Conservation (phyloP, 306 rosid species). For the Echinosophora koreensis region DNA sequence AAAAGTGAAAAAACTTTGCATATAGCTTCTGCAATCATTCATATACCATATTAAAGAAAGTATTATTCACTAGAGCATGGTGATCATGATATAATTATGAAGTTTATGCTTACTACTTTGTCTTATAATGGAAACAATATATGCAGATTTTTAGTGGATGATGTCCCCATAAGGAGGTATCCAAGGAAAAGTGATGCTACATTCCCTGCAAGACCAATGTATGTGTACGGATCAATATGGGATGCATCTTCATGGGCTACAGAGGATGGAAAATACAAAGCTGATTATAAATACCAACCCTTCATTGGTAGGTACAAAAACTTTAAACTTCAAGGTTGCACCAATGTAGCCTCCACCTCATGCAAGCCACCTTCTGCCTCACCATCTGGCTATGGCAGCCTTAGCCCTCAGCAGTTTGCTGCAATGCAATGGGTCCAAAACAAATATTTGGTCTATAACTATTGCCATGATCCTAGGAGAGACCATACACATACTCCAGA, state of each 20-base stretch:
- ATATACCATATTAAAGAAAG: not conserved
- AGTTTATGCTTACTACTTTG: conserved; percentile 10
- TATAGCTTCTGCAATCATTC: not conserved
- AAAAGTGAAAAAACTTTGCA: not conserved
- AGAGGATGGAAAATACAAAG: conserved; percentile 89
- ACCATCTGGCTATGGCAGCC: conserved; percentile 45
- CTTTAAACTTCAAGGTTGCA: conserved; percentile 73
- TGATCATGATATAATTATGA: not conserved
- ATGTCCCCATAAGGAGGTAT: conserved; percentile 85
- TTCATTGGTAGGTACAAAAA: conserved; percentile 72
- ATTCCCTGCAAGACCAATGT: conserved; percentile 82
- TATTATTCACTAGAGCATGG: conserved; percentile 14
- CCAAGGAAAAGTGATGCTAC: conserved; percentile 76
- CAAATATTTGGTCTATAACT: conserved; percentile 75
- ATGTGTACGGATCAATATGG: conserved; percentile 91
- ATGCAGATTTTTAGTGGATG: conserved; percentile 84
- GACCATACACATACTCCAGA: conserved; percentile 84
- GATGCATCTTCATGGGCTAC: conserved; percentile 98
- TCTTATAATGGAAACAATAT: conserved; percentile 16
- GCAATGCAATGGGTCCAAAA: conserved; percentile 84
- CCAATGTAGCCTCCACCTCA: conserved; percentile 39
- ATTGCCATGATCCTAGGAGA: conserved; percentile 78
- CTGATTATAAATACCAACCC: conserved; percentile 83
- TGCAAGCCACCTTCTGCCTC: conserved; percentile 64
- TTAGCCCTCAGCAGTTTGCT: conserved; percentile 59